These are phyloP conservation scores for Taphrina flavorubra DNA, from an alignment of 1,139 yeast species.

Conservation along the genomic window DNA sequence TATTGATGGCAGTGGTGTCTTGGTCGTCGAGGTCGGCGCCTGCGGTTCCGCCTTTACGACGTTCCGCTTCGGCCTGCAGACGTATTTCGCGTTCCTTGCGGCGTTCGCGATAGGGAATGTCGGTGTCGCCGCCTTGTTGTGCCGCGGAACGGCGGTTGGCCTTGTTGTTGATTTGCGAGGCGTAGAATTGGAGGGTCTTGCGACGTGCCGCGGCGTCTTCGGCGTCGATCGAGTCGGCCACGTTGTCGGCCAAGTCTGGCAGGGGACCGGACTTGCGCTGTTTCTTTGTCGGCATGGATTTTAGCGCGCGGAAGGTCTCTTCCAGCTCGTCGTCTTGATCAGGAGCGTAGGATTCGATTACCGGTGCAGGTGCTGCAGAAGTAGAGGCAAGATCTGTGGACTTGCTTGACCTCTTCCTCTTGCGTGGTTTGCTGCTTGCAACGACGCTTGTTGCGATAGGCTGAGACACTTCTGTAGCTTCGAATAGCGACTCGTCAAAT, in stretches of 20 bases:
- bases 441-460: slow-evolving; percentile 38
- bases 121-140: slow-evolving; percentile 75
- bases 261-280: slow-evolving; percentile 47
- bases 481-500: slow-evolving; percentile 19
- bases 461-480: slow-evolving; percentile 46
- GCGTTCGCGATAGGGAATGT: slow-evolving; percentile 91
- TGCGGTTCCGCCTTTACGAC: slow-evolving; percentile 66
- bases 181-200: slow-evolving; percentile 88
- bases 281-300: slow-evolving; percentile 46
- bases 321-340: slow-evolving; percentile 53
- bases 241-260: slow-evolving; percentile 66
- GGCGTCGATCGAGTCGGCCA: slow-evolving; percentile 75
- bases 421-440: slow-evolving; percentile 43
- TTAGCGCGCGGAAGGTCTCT: slow-evolving; percentile 60
- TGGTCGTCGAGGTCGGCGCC: slow-evolving; percentile 65
- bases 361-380: background rate
- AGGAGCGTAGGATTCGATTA: slow-evolving; percentile 45
- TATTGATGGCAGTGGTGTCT: slow-evolving; percentile 48
- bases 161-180: slow-evolving; percentile 87
- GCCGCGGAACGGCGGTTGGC: slow-evolving; percentile 56
- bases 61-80: slow-evolving; percentile 82
- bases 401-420: slow-evolving; percentile 47
- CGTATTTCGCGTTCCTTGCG: slow-evolving; percentile 87
- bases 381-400: background rate
- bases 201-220: slow-evolving; percentile 85